A percentile compares a stretch with the other conserved stretches of the same genome.
Evolutionary conservation across 2,329 filamentous ascomycete genomes (phyloP).

Genomic region (Venturia pyrina): DNA sequence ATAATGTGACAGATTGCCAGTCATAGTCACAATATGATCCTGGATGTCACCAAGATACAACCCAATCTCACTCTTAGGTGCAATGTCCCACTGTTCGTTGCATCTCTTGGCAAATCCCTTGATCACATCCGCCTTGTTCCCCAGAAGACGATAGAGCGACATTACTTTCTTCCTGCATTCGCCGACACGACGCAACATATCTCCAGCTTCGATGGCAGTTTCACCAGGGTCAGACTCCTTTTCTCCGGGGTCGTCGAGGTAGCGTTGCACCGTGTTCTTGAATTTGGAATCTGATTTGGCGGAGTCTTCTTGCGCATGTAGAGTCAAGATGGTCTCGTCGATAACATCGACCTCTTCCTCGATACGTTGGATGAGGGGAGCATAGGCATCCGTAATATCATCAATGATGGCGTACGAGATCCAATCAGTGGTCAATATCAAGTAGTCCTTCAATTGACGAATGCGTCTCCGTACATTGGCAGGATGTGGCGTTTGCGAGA

Average conservation of each 20-base stretch:
- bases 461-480: slow-evolving; percentile 92
- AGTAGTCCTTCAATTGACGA: slow-evolving; percentile 85
- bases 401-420: slow-evolving; percentile 97
- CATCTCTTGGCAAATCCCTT: slow-evolving; percentile 98
- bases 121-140: slow-evolving; percentile 98
- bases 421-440: slow-evolving; percentile 91
- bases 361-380: slow-evolving; percentile 81
- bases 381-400: slow-evolving; percentile 95
- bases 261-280: slow-evolving; percentile 20
- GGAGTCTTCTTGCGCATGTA: slow-evolving; percentile 44
- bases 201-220: slow-evolving; percentile 41
- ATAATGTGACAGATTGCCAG: slow-evolving; percentile 87
- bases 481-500: slow-evolving; percentile 89
- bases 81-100: slow-evolving; percentile 96
- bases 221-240: slow-evolving; percentile 22
- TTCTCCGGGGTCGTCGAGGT: neutral
- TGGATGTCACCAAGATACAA: slow-evolving; percentile 96
- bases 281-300: slow-evolving; percentile 25
- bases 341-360: slow-evolving; percentile 97
- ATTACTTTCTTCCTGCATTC: slow-evolving; percentile 97
- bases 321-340: slow-evolving; percentile 76
- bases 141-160: slow-evolving; percentile 82
- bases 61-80: slow-evolving; percentile 91
- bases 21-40: slow-evolving; percentile 99
- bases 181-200: slow-evolving; percentile 88